These are phyloP conservation scores for Paramyrothecium sp. DNA, from an alignment of 2,329 filamentous ascomycete genomes.

Conservation along the genomic window DNA sequence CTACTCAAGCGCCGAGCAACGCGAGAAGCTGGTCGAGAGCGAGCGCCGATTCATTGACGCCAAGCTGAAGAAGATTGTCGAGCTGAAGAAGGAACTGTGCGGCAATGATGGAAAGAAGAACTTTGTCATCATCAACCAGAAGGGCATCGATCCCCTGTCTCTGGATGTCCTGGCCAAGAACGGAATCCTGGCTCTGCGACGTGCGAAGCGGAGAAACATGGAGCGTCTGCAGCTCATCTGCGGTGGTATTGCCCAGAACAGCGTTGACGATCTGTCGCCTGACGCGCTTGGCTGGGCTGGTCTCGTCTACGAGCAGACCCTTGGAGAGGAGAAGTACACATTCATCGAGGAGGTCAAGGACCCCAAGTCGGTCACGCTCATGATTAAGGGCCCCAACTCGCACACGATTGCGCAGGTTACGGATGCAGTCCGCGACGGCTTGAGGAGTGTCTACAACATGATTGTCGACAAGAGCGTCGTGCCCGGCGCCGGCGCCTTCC, in stretches of 20 bases:
- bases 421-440: constrained; percentile 90
- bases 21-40: constrained; percentile 96
- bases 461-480: constrained; percentile 98
- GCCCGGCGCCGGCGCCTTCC: constrained; percentile 91
- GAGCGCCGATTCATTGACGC: constrained; percentile 94
- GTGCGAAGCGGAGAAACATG: constrained; percentile 99
- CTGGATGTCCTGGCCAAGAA: constrained; percentile 97
- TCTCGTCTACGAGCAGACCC: constrained; percentile 92
- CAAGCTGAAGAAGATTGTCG: constrained; percentile 95
- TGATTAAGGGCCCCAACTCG: constrained; percentile 97
- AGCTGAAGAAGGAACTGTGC: constrained; percentile 96
- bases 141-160: constrained; percentile 95
- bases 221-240: constrained; percentile 94
- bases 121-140: constrained; percentile 98
- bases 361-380: constrained; percentile 92
- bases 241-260: constrained; percentile 90
- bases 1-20: constrained; percentile 94
- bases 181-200: constrained; percentile 87
- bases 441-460: constrained; percentile 98
- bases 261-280: constrained; percentile 85
- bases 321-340: constrained; percentile 98
- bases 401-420: constrained; percentile 97
- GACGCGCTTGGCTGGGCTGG: constrained; percentile 95
- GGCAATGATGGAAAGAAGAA: constrained; percentile 90
- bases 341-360: constrained; percentile 99